Percentiles rank a stretch among this genome's conserved stretches.
phyloP scores from a whole-genome alignment of 116 monocot genomes.

The Trichopus zeylanicus region DNA sequence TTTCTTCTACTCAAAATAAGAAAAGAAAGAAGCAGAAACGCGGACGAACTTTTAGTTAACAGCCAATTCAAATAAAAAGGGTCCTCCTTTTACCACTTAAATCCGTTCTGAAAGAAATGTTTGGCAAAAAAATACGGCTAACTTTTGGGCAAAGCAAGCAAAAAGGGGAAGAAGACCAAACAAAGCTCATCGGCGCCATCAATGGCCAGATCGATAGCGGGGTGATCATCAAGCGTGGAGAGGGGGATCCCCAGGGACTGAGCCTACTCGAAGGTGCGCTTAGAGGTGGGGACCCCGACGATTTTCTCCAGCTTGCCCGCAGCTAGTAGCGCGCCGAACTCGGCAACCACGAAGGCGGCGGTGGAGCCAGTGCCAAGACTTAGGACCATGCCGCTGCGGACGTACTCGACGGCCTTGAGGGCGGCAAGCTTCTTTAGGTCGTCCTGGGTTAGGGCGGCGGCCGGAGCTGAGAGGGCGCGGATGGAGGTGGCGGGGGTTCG shows the following conservation, averaged over 20 bases:
- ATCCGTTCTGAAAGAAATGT: no score
- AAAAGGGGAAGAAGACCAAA: no score
- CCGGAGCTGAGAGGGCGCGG: constrained; percentile 19
- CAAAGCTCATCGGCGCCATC: constrained; percentile 88
- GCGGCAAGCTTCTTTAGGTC: constrained; percentile 82
- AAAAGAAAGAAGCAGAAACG: no score
- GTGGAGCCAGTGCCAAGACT: constrained; percentile 90
- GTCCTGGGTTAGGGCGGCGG: constrained; percentile 60
- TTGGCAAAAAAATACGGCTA: no score
- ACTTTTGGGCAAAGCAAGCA: no score
- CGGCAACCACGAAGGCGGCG: constrained; percentile 61
- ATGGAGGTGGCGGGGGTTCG: constrained; percentile 26
- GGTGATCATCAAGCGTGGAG: constrained; percentile 65
- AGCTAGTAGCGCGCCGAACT: constrained; percentile 55
- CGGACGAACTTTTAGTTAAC: no score
- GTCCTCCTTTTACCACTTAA: no score
- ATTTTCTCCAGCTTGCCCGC: constrained; percentile 50
- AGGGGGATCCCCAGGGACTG: constrained; percentile 70
- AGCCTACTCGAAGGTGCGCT: constrained; percentile 74
- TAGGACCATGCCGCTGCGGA: constrained; percentile 71
- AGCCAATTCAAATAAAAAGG: no score
- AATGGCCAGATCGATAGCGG: constrained; percentile 61
- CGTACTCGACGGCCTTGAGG: constrained; percentile 73
- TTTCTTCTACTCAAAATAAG: no score
- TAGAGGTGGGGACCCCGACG: constrained; percentile 82